Evolutionary conservation across 1,284 basidiomycete species (phyloP).

Genomic region (Melanopsichium pennsylvanicum): DNA sequence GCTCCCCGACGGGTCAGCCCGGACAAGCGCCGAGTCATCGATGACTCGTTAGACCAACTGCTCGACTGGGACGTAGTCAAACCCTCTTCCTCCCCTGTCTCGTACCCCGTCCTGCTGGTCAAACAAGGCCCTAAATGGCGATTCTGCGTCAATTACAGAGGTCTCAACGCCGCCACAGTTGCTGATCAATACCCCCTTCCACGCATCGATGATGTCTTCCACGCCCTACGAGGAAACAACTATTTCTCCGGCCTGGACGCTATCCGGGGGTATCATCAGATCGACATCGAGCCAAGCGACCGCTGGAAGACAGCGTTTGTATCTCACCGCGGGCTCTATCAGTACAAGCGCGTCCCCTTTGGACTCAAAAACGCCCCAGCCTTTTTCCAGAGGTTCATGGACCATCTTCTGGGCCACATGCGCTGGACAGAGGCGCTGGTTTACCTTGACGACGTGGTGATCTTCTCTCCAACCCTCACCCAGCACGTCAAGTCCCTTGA

Average conservation of each 20-base stretch:
- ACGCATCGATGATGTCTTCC: not conserved
- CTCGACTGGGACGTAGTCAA: not conserved
- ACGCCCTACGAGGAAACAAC: not conserved
- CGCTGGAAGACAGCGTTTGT: not conserved
- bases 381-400: conserved; percentile 1
- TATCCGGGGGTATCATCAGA: not conserved
- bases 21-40: not conserved
- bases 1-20: not conserved
- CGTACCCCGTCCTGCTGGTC: not conserved
- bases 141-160: not conserved
- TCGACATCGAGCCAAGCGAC: not conserved
- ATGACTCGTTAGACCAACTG: not conserved
- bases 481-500: not conserved
- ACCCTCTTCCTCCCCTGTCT: not conserved
- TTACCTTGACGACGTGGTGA: not conserved
- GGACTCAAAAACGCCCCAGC: not conserved
- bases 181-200: not conserved
- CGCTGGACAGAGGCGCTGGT: conserved; percentile 1
- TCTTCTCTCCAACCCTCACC: not conserved
- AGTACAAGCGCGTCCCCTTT: not conserved
- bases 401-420: not conserved
- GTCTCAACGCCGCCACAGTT: not conserved
- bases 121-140: not conserved
- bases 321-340: not conserved
- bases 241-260: not conserved